Conservation (phyloP, 2,329 filamentous ascomycete species). For the Colletotrichum sp. region DNA sequence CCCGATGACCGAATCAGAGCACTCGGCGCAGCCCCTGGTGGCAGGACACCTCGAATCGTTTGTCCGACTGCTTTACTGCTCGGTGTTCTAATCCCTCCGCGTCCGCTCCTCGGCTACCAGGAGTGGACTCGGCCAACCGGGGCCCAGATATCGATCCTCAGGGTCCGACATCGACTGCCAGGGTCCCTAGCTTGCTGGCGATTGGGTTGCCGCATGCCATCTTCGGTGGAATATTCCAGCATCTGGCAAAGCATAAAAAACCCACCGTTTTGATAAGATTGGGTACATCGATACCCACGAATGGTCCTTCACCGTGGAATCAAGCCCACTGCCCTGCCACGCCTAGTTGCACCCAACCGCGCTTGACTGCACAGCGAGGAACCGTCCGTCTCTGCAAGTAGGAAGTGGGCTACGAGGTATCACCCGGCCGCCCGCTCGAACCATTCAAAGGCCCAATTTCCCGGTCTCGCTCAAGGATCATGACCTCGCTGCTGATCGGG, state of each 20-base stretch:
- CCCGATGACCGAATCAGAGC: not conserved
- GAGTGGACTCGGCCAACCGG: not conserved
- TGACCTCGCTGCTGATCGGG: not conserved
- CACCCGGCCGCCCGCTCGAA: not conserved
- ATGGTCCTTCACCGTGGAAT: not conserved
- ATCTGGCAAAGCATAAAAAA: not conserved
- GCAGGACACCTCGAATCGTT: not conserved
- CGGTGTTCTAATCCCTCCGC: slow-evolving; percentile 18
- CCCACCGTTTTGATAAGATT: not conserved
- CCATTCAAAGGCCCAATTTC: not conserved
- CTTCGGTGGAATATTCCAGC: not conserved
- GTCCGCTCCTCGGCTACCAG: slow-evolving; percentile 4
- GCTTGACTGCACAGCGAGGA: not conserved
- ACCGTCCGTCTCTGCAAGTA: not conserved
- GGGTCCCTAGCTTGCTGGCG: not conserved
- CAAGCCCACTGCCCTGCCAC: not conserved
- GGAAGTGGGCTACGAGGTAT: not conserved
- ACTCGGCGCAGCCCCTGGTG: not conserved
- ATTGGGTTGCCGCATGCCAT: not conserved
- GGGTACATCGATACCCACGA: not conserved
- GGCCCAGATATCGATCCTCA: slow-evolving; percentile 5
- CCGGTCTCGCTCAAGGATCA: not conserved
- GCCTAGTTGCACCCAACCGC: not conserved
- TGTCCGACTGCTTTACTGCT: not conserved
- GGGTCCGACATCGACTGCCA: not conserved